Conservation (phyloP, 208 protist species). For the Trypanosoma scelopori region DNA sequence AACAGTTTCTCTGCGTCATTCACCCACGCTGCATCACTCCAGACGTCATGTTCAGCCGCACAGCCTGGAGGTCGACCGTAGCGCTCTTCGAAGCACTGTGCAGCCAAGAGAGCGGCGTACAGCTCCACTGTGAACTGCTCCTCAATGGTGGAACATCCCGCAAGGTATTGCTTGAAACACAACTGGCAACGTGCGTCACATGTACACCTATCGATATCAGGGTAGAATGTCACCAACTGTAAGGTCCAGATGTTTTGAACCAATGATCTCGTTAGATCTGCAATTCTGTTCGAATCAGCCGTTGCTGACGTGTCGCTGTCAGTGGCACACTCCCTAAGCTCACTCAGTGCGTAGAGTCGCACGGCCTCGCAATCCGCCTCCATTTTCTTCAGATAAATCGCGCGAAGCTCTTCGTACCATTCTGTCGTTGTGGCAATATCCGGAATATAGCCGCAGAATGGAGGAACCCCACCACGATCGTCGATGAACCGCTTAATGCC, state of each 20-base stretch:
- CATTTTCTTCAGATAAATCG: slow-evolving; percentile 69
- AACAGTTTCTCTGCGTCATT: slow-evolving; percentile 20
- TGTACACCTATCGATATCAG: slow-evolving; percentile 5
- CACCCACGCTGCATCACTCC: slow-evolving; percentile 11
- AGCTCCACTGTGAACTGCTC: slow-evolving; percentile 21
- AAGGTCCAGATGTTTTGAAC: slow-evolving; percentile 54
- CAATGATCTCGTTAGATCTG: slow-evolving; percentile 10
- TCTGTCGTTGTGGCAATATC: slow-evolving; percentile 96
- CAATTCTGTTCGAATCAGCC: background rate
- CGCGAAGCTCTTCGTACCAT: slow-evolving; percentile 90
- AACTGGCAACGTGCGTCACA: slow-evolving; percentile 4
- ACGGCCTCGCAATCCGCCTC: slow-evolving; percentile 39
- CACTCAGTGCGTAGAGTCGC: slow-evolving; percentile 29
- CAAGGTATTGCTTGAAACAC: slow-evolving; percentile 10
- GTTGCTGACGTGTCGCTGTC: background rate
- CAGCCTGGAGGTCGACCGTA: slow-evolving; percentile 14
- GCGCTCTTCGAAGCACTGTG: slow-evolving; percentile 25
- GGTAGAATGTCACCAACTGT: slow-evolving; percentile 29
- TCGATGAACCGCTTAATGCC: slow-evolving; percentile 32
- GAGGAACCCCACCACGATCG: slow-evolving; percentile 47
- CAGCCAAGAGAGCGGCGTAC: slow-evolving; percentile 22
- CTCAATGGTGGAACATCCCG: background rate
- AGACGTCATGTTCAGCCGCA: background rate
- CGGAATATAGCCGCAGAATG: slow-evolving; percentile 88
- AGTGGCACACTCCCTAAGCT: slow-evolving; percentile 7